A percentile compares a stretch with the other conserved stretches of the same genome.
These are phyloP conservation scores for Boletus subluridellus DNA, from an alignment of 1,284 basidiomycete species.

Conservation along the genomic window DNA sequence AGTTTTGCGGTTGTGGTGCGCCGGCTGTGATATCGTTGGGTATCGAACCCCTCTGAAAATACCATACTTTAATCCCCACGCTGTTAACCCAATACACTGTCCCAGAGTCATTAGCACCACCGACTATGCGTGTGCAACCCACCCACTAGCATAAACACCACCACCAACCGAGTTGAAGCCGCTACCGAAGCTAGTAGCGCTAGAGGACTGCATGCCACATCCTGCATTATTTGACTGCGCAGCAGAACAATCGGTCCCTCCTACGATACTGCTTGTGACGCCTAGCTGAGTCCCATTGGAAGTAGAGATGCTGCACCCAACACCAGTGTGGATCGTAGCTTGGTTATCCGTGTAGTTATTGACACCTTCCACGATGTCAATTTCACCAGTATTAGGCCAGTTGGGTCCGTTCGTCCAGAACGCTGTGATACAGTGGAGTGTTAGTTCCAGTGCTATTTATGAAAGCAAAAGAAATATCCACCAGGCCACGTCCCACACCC, in stretches of 20 bases:
- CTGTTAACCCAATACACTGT: constrained; percentile 40
- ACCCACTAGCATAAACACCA: constrained; percentile 78
- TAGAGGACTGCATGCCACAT: constrained; percentile 59
- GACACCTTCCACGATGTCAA: constrained; percentile 83
- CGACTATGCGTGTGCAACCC: background rate
- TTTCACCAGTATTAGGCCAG: constrained; percentile 77
- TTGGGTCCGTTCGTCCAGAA: constrained; percentile 61
- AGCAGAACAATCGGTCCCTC: constrained; percentile 67
- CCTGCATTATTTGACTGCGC: constrained; percentile 64
- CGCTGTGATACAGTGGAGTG: constrained; percentile 25
- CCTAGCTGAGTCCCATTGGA: constrained; percentile 47
- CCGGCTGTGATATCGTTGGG: constrained; percentile 71
- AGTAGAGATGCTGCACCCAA: constrained; percentile 64
- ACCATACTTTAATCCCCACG: constrained; percentile 81
- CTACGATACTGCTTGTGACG: constrained; percentile 61
- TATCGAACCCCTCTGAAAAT: constrained; percentile 69
- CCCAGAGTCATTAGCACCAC: constrained; percentile 4
- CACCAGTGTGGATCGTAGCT: constrained; percentile 73
- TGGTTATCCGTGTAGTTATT: constrained; percentile 78
- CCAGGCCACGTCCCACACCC: constrained; percentile 85
- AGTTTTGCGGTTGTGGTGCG: constrained; percentile 63
- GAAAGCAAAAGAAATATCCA: constrained; percentile 32
- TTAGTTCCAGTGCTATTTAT: constrained; percentile 32
- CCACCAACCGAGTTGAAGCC: constrained; percentile 72
- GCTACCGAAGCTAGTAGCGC: constrained; percentile 57